Percentiles rank a stretch among this genome's conserved stretches.
These are phyloP conservation scores for Coffea canephora DNA, from an alignment of 257 asterid genomes.

Conservation along the genomic window DNA sequence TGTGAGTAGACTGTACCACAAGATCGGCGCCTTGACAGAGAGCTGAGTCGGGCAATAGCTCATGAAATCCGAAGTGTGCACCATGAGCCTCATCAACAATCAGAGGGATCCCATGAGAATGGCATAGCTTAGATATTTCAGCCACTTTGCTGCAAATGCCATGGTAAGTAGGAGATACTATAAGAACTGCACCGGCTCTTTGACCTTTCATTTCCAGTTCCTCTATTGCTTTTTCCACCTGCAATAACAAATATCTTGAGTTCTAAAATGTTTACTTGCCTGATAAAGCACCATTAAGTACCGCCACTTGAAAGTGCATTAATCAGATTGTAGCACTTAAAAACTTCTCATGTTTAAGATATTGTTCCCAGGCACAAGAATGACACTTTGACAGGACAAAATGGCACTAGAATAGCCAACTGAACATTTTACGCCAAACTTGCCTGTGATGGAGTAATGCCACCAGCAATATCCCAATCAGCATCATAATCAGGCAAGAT, in stretches of 20 bases:
- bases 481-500: constrained; percentile 58
- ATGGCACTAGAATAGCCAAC: background rate
- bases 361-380: background rate
- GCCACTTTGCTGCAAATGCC: constrained; percentile 71
- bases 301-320: background rate
- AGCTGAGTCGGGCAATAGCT: constrained; percentile 56
- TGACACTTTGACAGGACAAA: background rate
- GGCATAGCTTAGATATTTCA: constrained; percentile 60
- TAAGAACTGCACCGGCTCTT: constrained; percentile 67
- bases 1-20: constrained; percentile 77
- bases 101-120: constrained; percentile 47
- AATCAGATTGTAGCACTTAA: background rate
- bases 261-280: background rate
- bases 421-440: constrained; percentile 19
- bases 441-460: constrained; percentile 77
- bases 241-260: constrained; percentile 20
- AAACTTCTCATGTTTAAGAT: background rate
- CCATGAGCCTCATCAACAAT: constrained; percentile 92
- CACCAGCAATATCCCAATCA: constrained; percentile 75
- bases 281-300: background rate
- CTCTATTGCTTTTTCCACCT: constrained; percentile 64
- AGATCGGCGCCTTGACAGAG: constrained; percentile 78
- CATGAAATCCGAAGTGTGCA: constrained; percentile 75
- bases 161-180: constrained; percentile 75
- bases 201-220: constrained; percentile 56